These are phyloP conservation scores for Diutina pseudorugosa DNA, from an alignment of 1,139 yeast genomes.

Conservation along the genomic window DNA sequence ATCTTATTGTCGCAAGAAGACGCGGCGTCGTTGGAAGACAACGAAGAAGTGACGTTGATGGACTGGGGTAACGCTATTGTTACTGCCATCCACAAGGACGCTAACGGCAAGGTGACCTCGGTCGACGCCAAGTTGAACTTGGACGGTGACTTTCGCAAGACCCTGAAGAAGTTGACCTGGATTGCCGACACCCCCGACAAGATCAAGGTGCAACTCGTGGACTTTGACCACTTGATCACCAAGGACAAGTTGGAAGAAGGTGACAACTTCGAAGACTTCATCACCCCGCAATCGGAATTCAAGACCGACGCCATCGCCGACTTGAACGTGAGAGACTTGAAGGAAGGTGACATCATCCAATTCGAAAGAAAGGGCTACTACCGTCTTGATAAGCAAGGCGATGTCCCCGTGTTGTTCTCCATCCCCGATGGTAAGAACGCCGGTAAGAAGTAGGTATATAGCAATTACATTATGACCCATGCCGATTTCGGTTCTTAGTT, in stretches of 20 bases:
- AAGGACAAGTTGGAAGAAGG: conserved; percentile 94
- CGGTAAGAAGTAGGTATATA: not conserved
- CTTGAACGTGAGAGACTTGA: conserved; percentile 59
- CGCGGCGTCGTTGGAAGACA: conserved; percentile 57
- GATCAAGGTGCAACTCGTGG: conserved; percentile 68
- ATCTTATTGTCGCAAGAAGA: conserved; percentile 82
- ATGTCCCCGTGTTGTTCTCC: conserved; percentile 73
- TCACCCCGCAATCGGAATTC: conserved; percentile 84
- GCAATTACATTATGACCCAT: no score
- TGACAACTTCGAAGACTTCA: conserved; percentile 86
- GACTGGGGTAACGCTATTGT: conserved; percentile 97
- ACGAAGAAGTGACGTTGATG: conserved; percentile 92
- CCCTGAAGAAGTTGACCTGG: conserved; percentile 94
- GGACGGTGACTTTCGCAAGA: conserved; percentile 96
- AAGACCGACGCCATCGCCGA: conserved; percentile 72
- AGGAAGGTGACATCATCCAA: conserved; percentile 82
- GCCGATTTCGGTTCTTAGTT: no score
- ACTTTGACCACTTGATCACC: conserved; percentile 90
- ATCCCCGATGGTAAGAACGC: conserved; percentile 84
- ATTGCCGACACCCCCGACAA: conserved; percentile 70
- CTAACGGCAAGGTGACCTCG: conserved; percentile 33
- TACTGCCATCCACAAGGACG: conserved; percentile 48
- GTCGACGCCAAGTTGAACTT: conserved; percentile 76
- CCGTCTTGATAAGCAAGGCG: conserved; percentile 64
- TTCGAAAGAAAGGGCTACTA: conserved; percentile 96